phyloP scores from a whole-genome alignment of 192 early-diverging fungal genomes.

The Phycomyces nitens region DNA sequence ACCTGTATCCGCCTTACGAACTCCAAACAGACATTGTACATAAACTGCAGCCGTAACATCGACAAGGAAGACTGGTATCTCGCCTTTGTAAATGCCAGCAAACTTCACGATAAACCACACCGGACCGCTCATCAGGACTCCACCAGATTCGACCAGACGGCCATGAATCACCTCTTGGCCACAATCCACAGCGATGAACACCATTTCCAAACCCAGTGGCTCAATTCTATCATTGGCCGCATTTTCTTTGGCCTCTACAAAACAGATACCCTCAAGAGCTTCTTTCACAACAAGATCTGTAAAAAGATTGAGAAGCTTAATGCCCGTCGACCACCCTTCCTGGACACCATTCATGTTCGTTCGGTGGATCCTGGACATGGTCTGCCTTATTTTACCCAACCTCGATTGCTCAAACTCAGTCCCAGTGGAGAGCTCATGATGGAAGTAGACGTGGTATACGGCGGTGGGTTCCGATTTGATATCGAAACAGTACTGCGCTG shows the following conservation, averaged over 20 bases:
- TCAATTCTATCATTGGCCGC: conserved; percentile 82
- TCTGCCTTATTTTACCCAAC: conserved; percentile 77
- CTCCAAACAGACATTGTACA: conserved; percentile 56
- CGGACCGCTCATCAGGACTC: conserved; percentile 39
- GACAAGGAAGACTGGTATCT: conserved; percentile 95
- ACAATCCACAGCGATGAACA: conserved; percentile 53
- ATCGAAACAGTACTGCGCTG: conserved; percentile 56
- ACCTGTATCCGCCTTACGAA: conserved; percentile 55
- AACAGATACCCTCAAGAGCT: conserved; percentile 52
- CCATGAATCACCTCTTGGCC: conserved; percentile 38
- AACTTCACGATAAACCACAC: conserved; percentile 47
- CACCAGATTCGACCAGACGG: conserved; percentile 38
- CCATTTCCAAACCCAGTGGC: conserved; percentile 61
- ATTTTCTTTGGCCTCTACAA: conserved; percentile 70
- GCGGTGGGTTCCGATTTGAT: conserved; percentile 74
- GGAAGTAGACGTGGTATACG: conserved; percentile 78
- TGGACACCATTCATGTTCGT: conserved; percentile 77
- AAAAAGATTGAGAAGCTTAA: conserved; percentile 65
- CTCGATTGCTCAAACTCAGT: conserved; percentile 64
- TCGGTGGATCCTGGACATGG: conserved; percentile 78
- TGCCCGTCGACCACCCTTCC: conserved; percentile 61
- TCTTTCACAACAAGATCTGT: conserved; percentile 64
- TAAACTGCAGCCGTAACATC: conserved; percentile 57
- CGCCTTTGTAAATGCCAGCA: conserved; percentile 60
- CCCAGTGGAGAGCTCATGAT: conserved; percentile 65